These are phyloP conservation scores for Leptographium radiaticola DNA, from an alignment of 2,329 filamentous ascomycete species.

Conservation along the genomic window DNA sequence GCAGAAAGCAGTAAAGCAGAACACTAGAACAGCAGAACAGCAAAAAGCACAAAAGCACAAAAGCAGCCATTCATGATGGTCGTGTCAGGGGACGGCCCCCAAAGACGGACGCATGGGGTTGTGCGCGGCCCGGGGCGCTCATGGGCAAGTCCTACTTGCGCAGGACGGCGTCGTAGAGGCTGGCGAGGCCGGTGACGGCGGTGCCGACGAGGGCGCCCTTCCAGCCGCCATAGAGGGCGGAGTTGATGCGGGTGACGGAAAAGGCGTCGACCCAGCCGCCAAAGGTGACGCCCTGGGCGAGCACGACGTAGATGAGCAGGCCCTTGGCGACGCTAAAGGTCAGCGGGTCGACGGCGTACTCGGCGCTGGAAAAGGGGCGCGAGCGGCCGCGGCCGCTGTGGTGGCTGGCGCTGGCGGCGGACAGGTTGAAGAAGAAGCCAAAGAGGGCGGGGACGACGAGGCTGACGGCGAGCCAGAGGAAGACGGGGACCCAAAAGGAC, in stretches of 20 bases:
- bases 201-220: constrained; percentile 56
- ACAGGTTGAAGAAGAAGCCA: constrained; percentile 88
- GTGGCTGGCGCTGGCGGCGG: constrained; percentile 31
- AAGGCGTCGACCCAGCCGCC: constrained; percentile 46
- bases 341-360: constrained; percentile 66
- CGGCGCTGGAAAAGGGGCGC: constrained; percentile 21
- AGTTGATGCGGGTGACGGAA: constrained; percentile 50
- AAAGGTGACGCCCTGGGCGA: constrained; percentile 51
- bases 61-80: neutral
- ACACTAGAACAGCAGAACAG: neutral
- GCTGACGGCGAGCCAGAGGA: constrained; percentile 64
- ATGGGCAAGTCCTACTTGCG: constrained; percentile 37
- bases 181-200: constrained; percentile 53
- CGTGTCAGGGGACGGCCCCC: neutral
- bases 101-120: too few species aligned
- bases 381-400: constrained; percentile 28
- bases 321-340: constrained; percentile 86
- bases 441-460: constrained; percentile 54
- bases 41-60: neutral
- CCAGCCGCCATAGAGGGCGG: constrained; percentile 58
- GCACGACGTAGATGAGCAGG: constrained; percentile 68
- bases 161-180: constrained; percentile 66
- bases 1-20: neutral
- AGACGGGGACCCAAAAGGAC: constrained; percentile 72
- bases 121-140: neutral